Percentiles rank a stretch among this genome's conserved stretches.
Evolutionary conservation across 495 filamentous ascomycete species (phyloP).

Genomic region (Aspergillus heteromorphus): DNA sequence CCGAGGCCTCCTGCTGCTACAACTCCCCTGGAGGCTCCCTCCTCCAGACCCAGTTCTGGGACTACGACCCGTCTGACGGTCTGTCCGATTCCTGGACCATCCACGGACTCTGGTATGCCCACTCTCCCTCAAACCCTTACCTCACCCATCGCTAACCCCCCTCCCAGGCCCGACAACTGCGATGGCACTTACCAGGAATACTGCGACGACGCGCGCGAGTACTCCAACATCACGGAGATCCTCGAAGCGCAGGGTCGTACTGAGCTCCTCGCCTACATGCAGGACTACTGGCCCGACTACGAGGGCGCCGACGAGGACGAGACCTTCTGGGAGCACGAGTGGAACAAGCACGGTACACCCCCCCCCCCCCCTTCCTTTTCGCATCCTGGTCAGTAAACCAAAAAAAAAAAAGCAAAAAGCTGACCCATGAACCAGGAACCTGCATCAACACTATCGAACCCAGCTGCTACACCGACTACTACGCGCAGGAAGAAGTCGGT

Average conservation of each 20-base stretch:
- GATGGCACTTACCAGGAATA: conserved; percentile 66
- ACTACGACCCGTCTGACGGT: conserved; percentile 57
- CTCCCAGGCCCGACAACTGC: conserved; percentile 64
- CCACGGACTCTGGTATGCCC: conserved; percentile 69
- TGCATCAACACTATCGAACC: conserved; percentile 60
- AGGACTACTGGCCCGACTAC: conserved; percentile 63
- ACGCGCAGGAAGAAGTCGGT: conserved; percentile 52
- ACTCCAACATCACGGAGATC: conserved; percentile 61
- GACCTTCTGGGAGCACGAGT: conserved; percentile 74
- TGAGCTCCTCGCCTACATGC: conserved; percentile 63
- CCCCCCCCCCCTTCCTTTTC: not conserved
- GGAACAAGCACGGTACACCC: conserved; percentile 62
- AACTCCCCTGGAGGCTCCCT: conserved; percentile 68
- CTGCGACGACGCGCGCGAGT: conserved; percentile 60
- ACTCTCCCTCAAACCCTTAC: too few relatives aligned
- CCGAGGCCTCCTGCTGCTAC: conserved; percentile 65
- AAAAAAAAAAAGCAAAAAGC: not conserved
- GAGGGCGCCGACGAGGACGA: conserved; percentile 50
- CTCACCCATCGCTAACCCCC: not conserved
- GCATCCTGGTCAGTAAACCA: too few relatives aligned
- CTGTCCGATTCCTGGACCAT: conserved; percentile 75
- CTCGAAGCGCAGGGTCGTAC: conserved; percentile 50
- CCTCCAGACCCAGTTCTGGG: conserved; percentile 80
- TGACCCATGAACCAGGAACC: conserved; percentile 23
- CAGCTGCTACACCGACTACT: conserved; percentile 65